A percentile compares a stretch with the other conserved stretches of the same genome.
These are phyloP conservation scores for Scheffersomyces ergatensis DNA, from an alignment of 805 yeast species.

Conservation along the genomic window DNA sequence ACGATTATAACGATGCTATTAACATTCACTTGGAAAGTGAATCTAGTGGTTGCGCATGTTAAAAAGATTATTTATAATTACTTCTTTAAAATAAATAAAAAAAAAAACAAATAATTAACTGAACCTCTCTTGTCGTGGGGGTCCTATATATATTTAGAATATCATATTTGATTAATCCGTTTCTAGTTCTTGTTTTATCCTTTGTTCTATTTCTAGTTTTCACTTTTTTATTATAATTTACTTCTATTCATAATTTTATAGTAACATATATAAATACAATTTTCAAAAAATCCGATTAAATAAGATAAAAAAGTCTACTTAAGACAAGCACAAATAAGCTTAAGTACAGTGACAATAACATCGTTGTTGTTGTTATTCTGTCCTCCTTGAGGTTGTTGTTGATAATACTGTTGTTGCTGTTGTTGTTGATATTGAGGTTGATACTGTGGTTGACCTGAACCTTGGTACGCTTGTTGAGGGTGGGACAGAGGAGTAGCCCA, in stretches of 20 bases:
- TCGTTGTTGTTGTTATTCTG: conserved; percentile 18
- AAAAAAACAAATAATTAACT: no score
- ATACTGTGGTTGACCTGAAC: conserved; percentile 18
- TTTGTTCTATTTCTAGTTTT: conserved; percentile 2
- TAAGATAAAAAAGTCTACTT: no score
- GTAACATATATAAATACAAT: no score
- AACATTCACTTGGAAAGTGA: conserved; percentile 91
- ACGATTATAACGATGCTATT: conserved; percentile 94
- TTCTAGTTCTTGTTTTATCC: no score
- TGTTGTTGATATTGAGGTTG: conserved; percentile 21
- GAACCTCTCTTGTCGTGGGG: no score
- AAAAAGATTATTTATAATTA: no score
- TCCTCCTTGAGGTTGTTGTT: conserved; percentile 14
- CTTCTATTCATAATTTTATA: no score
- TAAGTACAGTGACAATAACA: conserved; percentile 27
- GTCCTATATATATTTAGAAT: no score
- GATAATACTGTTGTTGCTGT: conserved; percentile 13
- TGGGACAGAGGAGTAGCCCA: conserved; percentile 23
- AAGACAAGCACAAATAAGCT: conserved; percentile 32
- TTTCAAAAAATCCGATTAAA: no score
- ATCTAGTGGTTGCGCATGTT: conserved; percentile 73
- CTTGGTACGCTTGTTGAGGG: conserved; percentile 18
- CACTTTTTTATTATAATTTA: no score
- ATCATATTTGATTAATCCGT: no score
- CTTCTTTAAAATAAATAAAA: no score